A percentile compares a stretch with the other conserved stretches of the same genome.
phyloP scores from a whole-genome alignment of 179 eudicot genomes.

The Gypsophila paniculata region DNA sequence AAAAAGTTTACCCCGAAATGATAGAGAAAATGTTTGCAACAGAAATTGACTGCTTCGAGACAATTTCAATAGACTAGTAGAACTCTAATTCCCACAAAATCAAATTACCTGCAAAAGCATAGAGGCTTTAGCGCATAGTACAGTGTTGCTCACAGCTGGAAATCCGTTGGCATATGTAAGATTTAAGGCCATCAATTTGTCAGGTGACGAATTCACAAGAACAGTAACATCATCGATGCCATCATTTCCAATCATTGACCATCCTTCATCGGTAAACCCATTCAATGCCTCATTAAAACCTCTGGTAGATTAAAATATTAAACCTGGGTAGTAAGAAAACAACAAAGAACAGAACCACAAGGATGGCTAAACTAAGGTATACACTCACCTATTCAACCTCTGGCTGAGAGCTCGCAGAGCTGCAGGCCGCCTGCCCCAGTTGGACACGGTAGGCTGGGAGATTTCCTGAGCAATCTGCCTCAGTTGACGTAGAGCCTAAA shows the following conservation, averaged over 20 bases:
- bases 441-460: conserved; percentile 63
- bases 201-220: conserved; percentile 81
- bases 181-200: conserved; percentile 66
- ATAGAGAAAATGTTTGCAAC: not conserved
- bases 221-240: conserved; percentile 88
- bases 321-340: not conserved
- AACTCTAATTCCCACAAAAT: not conserved
- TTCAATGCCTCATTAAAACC: conserved; percentile 91
- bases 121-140: conserved; percentile 86
- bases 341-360: not conserved
- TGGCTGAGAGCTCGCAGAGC: conserved; percentile 81
- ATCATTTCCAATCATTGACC: conserved; percentile 83
- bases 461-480: conserved; percentile 79
- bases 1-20: not conserved
- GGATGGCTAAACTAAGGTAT: not conserved
- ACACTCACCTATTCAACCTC: conserved; percentile 62
- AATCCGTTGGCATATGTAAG: conserved; percentile 64
- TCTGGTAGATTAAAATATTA: conserved; percentile 36
- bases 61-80: not conserved
- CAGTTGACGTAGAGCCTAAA: conserved; percentile 78
- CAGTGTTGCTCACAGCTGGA: conserved; percentile 61
- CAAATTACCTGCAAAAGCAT: conserved; percentile 80
- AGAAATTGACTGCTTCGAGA: not conserved
- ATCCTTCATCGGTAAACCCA: conserved; percentile 82
- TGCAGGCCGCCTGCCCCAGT: conserved; percentile 87